Evolutionary conservation across 805 yeast genomes (phyloP), one percentile per base, ranked within the genome.

Genomic region (Lipomyces chichibuensis): DNA sequence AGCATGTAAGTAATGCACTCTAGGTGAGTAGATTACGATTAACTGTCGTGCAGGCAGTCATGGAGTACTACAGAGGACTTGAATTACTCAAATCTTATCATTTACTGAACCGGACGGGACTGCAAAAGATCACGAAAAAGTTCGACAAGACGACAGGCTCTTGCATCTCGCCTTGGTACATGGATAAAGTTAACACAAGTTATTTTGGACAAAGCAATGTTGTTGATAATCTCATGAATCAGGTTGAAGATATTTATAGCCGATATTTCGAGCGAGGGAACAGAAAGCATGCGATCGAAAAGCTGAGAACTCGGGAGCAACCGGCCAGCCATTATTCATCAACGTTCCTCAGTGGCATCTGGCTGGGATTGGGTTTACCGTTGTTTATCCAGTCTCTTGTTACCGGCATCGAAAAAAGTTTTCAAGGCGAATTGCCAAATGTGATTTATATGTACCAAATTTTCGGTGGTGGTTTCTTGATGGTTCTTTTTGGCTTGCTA

Each of bases 381-480:
- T 78, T 95, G 20, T 79, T 90, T n/a, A 75, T 82, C 0, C 83
- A 87, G 64, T 88, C 90, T 0, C 65, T 91, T 1, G 83, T 82
- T 63, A 70, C 78, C 2, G 92, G 88, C 0, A 77, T 88, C 11
- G 64, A 75, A 23, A 67, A 65, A 3, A 62, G 57, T 2, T 9
- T 64, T 7, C 33, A 55, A 4, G 80, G 82, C 0, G 75, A 75
- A 0, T 75, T 85, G 2, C 85, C 86, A 0, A 89, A 88, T 68
- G 90, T 88, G 0, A 79, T 77, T 56, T 88, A 79, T 66, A 74
- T 94, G 64, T 77, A 94, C 53, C 98, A 96, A 73, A 82, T 95
- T 2, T 95, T 97, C 97, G 98, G 89, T 8, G 98, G 98, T 0
- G 92, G 92, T 77, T 84, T 92, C 71, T 74, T 92, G 66, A 76